Base-by-base conservation (phyloP, 2,329 filamentous ascomycete genomes). In the Pseudonectria buxi region DNA sequence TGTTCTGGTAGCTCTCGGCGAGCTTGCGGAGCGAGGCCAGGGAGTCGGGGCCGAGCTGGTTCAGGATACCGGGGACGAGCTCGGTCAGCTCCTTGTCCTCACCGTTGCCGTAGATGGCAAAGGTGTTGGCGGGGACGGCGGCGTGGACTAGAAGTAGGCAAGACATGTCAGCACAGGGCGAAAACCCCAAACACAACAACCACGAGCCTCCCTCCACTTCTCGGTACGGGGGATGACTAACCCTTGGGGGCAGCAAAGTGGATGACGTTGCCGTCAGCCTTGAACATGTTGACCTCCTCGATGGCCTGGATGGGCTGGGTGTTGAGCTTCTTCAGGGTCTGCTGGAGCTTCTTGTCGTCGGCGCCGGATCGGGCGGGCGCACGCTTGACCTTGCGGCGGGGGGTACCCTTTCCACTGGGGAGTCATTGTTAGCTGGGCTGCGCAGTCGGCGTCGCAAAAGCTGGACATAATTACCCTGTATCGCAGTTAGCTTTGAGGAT, bases 251-350 rank as follows among this genome's bases (percentile, higher is more conserved):
- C 86, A 58, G 87, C 84, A 67, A 98, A 98, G 80, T 98, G 92
- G 62, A 98, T 96, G 68, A 98, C 92, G 69, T 98, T 98, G 68
- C 92, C 92, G 65, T 98, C 92, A 64, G 86, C 84, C 85, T 98
- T 98, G 83, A 98, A 98, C 92, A 98, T 98, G 83, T 98, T 98
- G 67, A 98, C 92, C 77, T 98, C 92, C 81, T 98, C 92, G 59
- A 98, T 98, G 52, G 86, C 87, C 76, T 94, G 89, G 71, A 98
- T 96, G 59, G 92, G 92, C 80, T 98, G 92, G 41, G 94, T 90
- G 72, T 96, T 96, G 68, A 98, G 81, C 84, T 98, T 98, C 86
- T 98, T 98, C 53, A 98, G 78, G 46, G 87, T 74, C 45, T 83
- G 80, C 75, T 98, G 92, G 50, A 98, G 86, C 81, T 98, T 98